phyloP scores from a whole-genome alignment of 441 rosid genomes.

The Populus hybrid region DNA sequence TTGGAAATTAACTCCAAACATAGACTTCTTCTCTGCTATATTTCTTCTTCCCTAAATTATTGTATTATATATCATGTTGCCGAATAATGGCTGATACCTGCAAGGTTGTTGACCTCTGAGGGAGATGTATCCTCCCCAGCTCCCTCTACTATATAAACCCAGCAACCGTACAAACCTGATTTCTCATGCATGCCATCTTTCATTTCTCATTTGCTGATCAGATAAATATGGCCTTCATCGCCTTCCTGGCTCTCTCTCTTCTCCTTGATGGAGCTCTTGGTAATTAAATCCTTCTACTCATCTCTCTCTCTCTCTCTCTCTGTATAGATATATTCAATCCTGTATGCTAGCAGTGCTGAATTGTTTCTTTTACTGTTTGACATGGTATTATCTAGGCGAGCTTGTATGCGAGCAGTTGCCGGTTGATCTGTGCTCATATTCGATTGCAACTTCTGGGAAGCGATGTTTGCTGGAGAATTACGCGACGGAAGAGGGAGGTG shows the following conservation, averaged over 20 bases:
- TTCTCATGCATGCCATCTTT: not conserved
- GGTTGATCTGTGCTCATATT: slow-evolving; percentile 28
- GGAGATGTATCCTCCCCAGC: not conserved
- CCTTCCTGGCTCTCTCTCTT: slow-evolving; percentile 29
- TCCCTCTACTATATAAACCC: slow-evolving; percentile 14
- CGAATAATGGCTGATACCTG: not conserved
- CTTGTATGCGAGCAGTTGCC: slow-evolving; percentile 43
- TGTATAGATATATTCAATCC: not conserved
- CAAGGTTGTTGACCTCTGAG: not conserved
- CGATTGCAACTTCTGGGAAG: slow-evolving; percentile 36
- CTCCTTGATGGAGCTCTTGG: slow-evolving; percentile 36
- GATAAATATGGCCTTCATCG: slow-evolving; percentile 18
- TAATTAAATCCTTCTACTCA: not conserved
- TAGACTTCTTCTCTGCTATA: too few relatives aligned
- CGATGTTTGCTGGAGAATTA: slow-evolving; percentile 40
- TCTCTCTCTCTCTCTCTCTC: not conserved
- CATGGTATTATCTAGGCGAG: slow-evolving; percentile 21
- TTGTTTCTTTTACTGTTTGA: not conserved
- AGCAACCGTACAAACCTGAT: not conserved
- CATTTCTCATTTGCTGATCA: not conserved
- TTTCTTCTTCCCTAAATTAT: too few relatives aligned
- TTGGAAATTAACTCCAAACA: too few relatives aligned
- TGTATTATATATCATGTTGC: not conserved
- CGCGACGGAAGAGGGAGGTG: slow-evolving; percentile 4
- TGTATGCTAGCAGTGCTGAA: not conserved